Base-by-base conservation (phyloP, 345 rosid genomes). In the Boechera stricta region DNA sequence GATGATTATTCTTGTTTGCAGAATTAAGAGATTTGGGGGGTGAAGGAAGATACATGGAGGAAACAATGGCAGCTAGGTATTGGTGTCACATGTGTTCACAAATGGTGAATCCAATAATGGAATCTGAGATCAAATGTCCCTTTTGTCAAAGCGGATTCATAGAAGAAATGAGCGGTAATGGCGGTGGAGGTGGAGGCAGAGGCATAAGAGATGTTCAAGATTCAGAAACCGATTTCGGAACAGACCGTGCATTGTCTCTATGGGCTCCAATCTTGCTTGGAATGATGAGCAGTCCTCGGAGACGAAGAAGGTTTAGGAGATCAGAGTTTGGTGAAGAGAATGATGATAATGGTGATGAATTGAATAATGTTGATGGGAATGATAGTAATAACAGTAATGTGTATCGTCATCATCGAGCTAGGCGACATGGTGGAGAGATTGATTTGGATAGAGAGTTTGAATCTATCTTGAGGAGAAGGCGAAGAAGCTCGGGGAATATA, bases 251-350 rank as follows among this genome's bases (percentile, higher is more conserved):
- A 2, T 83, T 92, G 83, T 84, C 92, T 66, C 85, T 89, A 32
- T 92, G 97, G 97, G 94, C 87, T 4, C 95, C 98, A 0, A 77
- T 94, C 77, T 83, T 94, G 77, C 90, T 94, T 6, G 95, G 96
- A 1, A 88, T 94, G 97, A 88, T 89, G 87, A 91, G 87, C 4
- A 87, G 85, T 75, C 79, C 85, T 9, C 85, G 81, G 10, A 87
- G 88, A 9, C 82, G 83, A 33, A 80, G 91, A 69, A 85, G 93
- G 80, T 70, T 78, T 7, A 84, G 97, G 63, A 87, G 85, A 67
- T 47, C 80, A 31, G 89, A 72, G 13, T 84, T 83, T 56, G 87
- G 79, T 29, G 92, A 83, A 52, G 93, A 88, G 0, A 84, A 85
- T 28, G 82, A 81, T 57, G 86, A 79, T 33, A 21, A 18, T 21